Evolutionary conservation across 805 yeast genomes (phyloP), one percentile per base, ranked within the genome.

Genomic region (Wickerhamomyces silvicola): DNA sequence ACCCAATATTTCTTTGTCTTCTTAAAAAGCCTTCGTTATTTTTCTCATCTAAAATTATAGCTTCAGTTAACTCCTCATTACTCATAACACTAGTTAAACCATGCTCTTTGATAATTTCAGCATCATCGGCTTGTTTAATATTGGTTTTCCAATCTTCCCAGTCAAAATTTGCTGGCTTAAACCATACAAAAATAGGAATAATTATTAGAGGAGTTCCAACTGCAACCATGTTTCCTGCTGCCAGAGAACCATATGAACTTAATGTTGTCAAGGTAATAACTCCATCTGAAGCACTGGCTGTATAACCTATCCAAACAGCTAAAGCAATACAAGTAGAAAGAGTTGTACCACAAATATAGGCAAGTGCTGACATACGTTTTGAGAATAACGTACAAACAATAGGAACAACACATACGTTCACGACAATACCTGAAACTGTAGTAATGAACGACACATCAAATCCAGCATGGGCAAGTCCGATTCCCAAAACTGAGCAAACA

Each of bases 231-330:
- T 42, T 82, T 57, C 54, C 90, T 17, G 88, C 80, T 35, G 90
- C 90, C 46, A 81, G 81, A 56, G 81, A 82, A 39, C 94, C 94
- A 23, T 81, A 85, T 43, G 84, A 67, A 55, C 78, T 84, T 10
- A 22, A 17, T 6, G 30, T 19, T 24, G 29, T 29, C 12, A 39
- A 24, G 4, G 41, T 39, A 23, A 27, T 37, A 22, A 37, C 20
- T 18, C 33, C 29, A 7, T 22, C 36, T 5, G 31, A 36, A 48
- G 2, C 56, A 85, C 81, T 58, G 6, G 26, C 32, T 17, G 34
- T 23, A 22, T 39, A 33, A 2, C 37, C 31, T 15, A 32, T 23
- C 19, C 47, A 46, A 42, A 29, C 45, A 37, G 10, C 25, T 41
- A 13, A 44, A 16, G 9, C 46, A 17, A 41, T 31, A 13, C 30